Conservation (phyloP, 2,329 filamentous ascomycete species). For the Mycosphaerella arachidis region DNA sequence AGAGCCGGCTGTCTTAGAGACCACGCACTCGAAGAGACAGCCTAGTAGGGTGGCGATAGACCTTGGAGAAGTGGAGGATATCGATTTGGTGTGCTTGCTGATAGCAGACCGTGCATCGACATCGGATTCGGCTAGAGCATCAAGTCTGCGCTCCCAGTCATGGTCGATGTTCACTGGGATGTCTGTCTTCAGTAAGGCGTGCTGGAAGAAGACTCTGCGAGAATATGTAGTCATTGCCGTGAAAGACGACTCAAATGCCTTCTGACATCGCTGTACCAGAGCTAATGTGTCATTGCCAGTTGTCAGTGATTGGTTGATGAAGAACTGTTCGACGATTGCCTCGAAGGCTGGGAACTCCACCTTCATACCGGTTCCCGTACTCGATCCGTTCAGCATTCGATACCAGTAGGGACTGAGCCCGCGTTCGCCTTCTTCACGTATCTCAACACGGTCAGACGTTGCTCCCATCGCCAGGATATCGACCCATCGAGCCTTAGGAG, state of each 20-base stretch:
- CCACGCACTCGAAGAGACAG: conserved; percentile 23
- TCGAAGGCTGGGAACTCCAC: conserved; percentile 43
- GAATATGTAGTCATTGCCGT: conserved; percentile 27
- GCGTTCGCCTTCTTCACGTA: conserved; percentile 83
- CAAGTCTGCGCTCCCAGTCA: conserved; percentile 79
- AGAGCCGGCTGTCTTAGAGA: conserved; percentile 33
- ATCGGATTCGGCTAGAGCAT: conserved; percentile 67
- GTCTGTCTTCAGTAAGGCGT: conserved; percentile 46
- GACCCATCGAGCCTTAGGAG: conserved; percentile 79
- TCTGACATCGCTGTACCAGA: conserved; percentile 18
- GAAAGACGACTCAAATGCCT: conserved; percentile 23
- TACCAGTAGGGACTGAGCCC: conserved; percentile 79
- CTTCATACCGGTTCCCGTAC: conserved; percentile 22
- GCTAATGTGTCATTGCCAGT: conserved; percentile 25
- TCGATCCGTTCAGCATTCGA: conserved; percentile 52
- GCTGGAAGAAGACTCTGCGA: conserved; percentile 55
- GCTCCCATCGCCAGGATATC: conserved; percentile 75
- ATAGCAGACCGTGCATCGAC: conserved; percentile 59
- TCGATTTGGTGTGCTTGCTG: conserved; percentile 45
- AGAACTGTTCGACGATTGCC: conserved; percentile 43
- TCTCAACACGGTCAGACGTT: conserved; percentile 67
- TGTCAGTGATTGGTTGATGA: conserved; percentile 30
- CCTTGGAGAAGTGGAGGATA: conserved; percentile 38
- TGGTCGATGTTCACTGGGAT: conserved; percentile 53
- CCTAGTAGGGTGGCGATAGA: conserved; percentile 19